Evolutionary conservation across 495 filamentous ascomycete species (phyloP), one percentile per base, ranked within the genome.

Genomic region (Penicillium roqueforti): DNA sequence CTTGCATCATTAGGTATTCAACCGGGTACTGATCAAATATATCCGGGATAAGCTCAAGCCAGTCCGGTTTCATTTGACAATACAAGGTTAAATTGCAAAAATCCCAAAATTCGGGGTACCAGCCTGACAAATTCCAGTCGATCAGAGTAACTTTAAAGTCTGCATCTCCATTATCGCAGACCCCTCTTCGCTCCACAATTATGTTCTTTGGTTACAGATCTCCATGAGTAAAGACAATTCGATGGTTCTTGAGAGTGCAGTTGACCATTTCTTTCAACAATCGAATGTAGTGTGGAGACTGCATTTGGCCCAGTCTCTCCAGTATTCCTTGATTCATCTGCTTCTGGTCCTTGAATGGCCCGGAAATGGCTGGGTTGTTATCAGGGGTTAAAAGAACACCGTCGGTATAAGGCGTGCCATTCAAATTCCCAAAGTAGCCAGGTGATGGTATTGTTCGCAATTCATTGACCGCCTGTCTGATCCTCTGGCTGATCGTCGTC

Each of bases 71-170:
- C 7, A 56, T 56, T 18, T 47, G 28, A 25, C 55, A 63, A 37
- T 38, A 40, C 25, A 66, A 42, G 22, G 55, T 62, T 14, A 51
- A 38, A 48, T 69, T 76, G 20, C 69, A 68, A 47, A 66, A 80
- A 45, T 79, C 77, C 77, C 76, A 79, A 59, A 70, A 78, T 20
- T 70, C 62, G 7, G 76, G 73, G 62, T 73, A 79, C 70, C 71
- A 82, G 7, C 76, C 76, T 26, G 74, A 58, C 11, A 59, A 51
- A 60, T 78, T 75, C 77, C 76, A 80, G 60, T 79, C 75, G 32
- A 80, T 51, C 49, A 82, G 63, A 26, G 66, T 73, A 9, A 70
- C 63, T 23, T 62, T 58, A 20, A 58, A 64, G 13, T 56, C 40
- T n/a, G 43, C 1, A 6, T 28, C 26, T 28, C 26, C 8, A 28